phyloP scores from a whole-genome alignment of 495 filamentous ascomycete species.

The Penicillium cinerascens region DNA sequence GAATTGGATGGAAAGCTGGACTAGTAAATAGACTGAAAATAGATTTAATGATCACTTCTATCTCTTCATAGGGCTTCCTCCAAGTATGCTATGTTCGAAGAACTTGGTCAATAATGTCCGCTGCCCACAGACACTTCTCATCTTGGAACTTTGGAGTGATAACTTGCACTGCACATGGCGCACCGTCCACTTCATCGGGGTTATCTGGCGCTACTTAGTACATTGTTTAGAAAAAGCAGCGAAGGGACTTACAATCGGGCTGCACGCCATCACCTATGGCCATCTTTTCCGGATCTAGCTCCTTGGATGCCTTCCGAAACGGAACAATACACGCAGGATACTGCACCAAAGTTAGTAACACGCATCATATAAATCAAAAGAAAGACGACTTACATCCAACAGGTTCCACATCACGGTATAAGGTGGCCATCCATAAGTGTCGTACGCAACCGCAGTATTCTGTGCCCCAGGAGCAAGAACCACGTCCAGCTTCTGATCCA shows the following conservation, averaged over 20 bases:
- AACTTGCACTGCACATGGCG: constrained; percentile 39
- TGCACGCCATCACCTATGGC: constrained; percentile 21
- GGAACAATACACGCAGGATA: constrained; percentile 37
- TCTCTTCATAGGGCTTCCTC: not conserved
- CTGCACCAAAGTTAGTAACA: constrained; percentile 4
- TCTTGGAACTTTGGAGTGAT: constrained; percentile 41
- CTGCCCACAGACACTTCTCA: constrained; percentile 37
- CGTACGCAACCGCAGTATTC: constrained; percentile 45
- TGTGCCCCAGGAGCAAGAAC: constrained; percentile 45
- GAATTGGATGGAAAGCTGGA: constrained; percentile 23
- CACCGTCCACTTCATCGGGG: constrained; percentile 32
- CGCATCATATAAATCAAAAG: not conserved
- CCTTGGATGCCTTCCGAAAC: constrained; percentile 28
- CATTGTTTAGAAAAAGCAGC: not conserved
- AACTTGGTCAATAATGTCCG: constrained; percentile 32
- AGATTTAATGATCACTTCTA: not conserved
- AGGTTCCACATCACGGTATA: constrained; percentile 52
- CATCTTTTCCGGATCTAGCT: constrained; percentile 35
- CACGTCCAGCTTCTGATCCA: constrained; percentile 39
- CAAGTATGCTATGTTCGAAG: constrained; percentile 1
- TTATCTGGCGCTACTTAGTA: constrained; percentile 20
- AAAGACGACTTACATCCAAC: constrained; percentile 43
- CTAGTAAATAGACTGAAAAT: constrained; percentile 4
- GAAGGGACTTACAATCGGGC: constrained; percentile 31
- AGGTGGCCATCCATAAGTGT: constrained; percentile 42